These are phyloP conservation scores for Cladophialophora immunda DNA, from an alignment of 2,329 filamentous ascomycete species.

Conservation along the genomic window DNA sequence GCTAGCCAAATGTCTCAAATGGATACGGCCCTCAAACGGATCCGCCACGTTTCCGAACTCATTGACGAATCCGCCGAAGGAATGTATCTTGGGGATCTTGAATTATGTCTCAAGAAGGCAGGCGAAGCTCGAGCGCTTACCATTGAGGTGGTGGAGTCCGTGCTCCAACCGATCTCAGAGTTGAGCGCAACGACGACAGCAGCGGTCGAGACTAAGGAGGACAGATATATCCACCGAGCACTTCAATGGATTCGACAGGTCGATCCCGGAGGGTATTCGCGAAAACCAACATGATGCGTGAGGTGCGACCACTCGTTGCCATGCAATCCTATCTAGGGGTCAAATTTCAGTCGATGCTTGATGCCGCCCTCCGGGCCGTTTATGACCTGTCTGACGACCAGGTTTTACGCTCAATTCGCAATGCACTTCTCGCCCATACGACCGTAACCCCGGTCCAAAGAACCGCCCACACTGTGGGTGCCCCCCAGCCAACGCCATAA, in stretches of 20 bases:
- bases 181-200: background rate
- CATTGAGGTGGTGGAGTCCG: conserved; percentile 39
- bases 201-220: conserved; percentile 41
- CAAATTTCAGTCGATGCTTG: background rate
- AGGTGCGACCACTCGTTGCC: background rate
- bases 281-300: background rate
- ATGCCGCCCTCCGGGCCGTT: background rate
- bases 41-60: conserved; percentile 50
- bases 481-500: conserved; percentile 56
- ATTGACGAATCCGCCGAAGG: conserved; percentile 58
- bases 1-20: conserved; percentile 43
- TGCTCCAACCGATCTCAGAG: conserved; percentile 19
- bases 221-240: conserved; percentile 45
- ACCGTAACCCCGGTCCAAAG: conserved; percentile 57
- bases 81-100: conserved; percentile 53
- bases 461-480: conserved; percentile 52
- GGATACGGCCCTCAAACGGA: conserved; percentile 47
- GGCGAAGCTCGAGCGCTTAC: conserved; percentile 39
- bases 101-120: conserved; percentile 41
- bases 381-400: conserved; percentile 43
- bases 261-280: conserved; percentile 24
- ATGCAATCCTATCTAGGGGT: too few relatives aligned
- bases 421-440: conserved; percentile 54
- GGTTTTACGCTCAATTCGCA: conserved; percentile 53
- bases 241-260: conserved; percentile 44